These are phyloP conservation scores for Claviceps paspali DNA, from an alignment of 2,329 filamentous ascomycete species.

Conservation along the genomic window DNA sequence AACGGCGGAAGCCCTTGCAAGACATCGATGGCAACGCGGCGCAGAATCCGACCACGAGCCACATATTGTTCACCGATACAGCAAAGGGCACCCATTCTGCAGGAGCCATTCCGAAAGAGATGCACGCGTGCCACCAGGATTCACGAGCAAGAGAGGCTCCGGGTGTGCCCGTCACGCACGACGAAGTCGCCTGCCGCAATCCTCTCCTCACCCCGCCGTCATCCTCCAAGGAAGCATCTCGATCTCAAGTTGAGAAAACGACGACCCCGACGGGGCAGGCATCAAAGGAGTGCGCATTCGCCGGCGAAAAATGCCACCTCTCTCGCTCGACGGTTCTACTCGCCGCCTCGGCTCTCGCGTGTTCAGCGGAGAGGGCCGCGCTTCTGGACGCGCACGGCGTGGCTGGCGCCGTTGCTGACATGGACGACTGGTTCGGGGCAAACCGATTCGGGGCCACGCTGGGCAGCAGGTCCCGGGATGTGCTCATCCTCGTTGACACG, in stretches of 20 bases:
- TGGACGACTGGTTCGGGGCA: slow-evolving; percentile 18
- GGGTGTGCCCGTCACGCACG: neutral
- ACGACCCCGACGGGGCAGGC: neutral
- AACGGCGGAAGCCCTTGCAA: slow-evolving; percentile 10
- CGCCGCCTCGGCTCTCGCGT: slow-evolving; percentile 23
- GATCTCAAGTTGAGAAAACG: neutral
- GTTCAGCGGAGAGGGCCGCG: slow-evolving; percentile 20
- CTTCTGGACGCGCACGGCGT: slow-evolving; percentile 29
- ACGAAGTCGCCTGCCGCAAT: neutral
- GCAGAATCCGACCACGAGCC: slow-evolving; percentile 1
- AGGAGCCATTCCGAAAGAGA: neutral
- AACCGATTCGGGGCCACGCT: slow-evolving; percentile 2
- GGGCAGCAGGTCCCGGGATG: neutral
- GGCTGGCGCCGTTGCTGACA: slow-evolving; percentile 16
- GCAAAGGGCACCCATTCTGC: too few relatives aligned
- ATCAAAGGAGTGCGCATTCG: slow-evolving; percentile 16
- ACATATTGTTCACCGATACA: neutral
- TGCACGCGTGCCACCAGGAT: neutral
- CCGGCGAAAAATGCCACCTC: slow-evolving; percentile 22
- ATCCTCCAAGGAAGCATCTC: neutral
- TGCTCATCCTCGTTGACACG: slow-evolving; percentile 26
- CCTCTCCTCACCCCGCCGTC: neutral
- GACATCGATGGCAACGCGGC: slow-evolving; percentile 12
- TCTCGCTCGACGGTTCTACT: slow-evolving; percentile 23
- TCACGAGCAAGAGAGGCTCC: too few relatives aligned